Evolutionary conservation across 805 yeast genomes (phyloP).

Genomic region (Candida ficus): DNA sequence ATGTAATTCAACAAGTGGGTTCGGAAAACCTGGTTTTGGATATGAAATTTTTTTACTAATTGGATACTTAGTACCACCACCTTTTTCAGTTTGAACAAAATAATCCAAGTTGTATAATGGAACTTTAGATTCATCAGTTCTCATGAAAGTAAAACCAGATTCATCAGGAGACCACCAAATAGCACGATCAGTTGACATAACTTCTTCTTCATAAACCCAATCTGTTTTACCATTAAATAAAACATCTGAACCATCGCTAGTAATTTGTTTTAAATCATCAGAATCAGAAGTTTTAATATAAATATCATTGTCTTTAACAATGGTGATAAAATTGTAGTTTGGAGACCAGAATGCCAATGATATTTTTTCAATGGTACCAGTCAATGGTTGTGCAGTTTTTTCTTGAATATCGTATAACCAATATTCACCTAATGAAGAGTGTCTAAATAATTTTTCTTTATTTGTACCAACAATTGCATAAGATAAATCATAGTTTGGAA

Average conservation of each 20-base stretch:
- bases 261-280: constrained; percentile 34
- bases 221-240: constrained; percentile 83
- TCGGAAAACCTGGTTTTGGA: constrained; percentile 79
- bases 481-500: constrained; percentile 22
- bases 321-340: constrained; percentile 56
- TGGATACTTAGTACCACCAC: constrained; percentile 51
- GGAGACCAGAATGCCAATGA: constrained; percentile 69
- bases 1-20: constrained; percentile 59
- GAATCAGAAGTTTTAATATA: constrained; percentile 43
- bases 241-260: constrained; percentile 62
- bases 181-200: constrained; percentile 60
- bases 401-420: constrained; percentile 34
- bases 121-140: constrained; percentile 68
- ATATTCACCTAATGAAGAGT: constrained; percentile 37
- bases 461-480: constrained; percentile 50
- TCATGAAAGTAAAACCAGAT: constrained; percentile 52
- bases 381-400: constrained; percentile 24
- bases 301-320: constrained; percentile 61
- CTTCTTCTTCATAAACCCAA: constrained; percentile 95
- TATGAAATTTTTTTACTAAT: constrained; percentile 54
- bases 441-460: constrained; percentile 47
- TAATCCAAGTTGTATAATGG: constrained; percentile 69
- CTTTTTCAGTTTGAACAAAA: constrained; percentile 46
- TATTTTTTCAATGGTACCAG: constrained; percentile 23
- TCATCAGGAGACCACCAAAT: constrained; percentile 88